Base-by-base conservation (phyloP, 345 rosid species). In the Salix caprea region DNA sequence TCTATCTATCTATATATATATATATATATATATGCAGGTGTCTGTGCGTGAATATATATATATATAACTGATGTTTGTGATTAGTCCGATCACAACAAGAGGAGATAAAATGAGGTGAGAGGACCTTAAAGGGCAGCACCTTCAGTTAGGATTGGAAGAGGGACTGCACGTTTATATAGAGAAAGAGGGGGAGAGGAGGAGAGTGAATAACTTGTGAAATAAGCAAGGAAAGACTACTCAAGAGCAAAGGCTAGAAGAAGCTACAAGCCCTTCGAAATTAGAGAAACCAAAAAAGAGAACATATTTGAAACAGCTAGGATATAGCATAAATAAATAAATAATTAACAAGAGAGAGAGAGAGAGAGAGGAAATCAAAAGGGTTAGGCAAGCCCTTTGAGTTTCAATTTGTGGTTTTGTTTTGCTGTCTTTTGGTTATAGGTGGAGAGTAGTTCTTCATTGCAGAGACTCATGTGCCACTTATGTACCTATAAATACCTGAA, bases 401-500 rank as follows among this genome's bases (percentile, higher is more conserved):
- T 52, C 16, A 11, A 64, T 18, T 12, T 64, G 30, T 9, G 34
- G n/a, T 18, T 4, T 10, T 18, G 1, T 34, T 34, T 34, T 34
- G 1, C 26, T 39, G 15, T 66, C 28, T 5, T 19, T 18, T 28
- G 36, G 8, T 21, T 16, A 19, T 13, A 71, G 71, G 77, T 58
- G 61, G 76, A n/a, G 72, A 66, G 73, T 70, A 50, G 82, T 71
- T 85, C 69, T 74, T 79, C 77, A 66, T 73, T 62, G 76, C 61
- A 46, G 79, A 39, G 75, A 2, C 9, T 34, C 56, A 30, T 52
- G 73, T 13, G 32, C 50, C 58, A 61, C 68, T 61, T 24, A 56
- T 54, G 66, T 66, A 75, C 65, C 78, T 75, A 76, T 87, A 82
- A 69, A 84, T 85, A 81, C 85, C 72, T 65, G 76, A 56, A 73